Conservation (phyloP, 2,329 filamentous ascomycete species). For the Penicillium sumatraense region DNA sequence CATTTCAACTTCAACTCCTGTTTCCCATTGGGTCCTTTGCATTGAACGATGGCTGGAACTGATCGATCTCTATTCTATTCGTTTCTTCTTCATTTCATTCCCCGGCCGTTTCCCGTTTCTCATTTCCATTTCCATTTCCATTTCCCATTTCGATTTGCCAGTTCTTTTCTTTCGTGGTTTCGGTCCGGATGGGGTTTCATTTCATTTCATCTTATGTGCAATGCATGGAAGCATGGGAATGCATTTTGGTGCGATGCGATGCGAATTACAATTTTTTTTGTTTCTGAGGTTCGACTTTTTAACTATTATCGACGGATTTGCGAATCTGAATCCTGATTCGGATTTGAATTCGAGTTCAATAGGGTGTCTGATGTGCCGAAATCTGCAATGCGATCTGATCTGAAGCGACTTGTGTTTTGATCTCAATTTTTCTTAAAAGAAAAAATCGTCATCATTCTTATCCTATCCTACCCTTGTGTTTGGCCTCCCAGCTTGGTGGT, state of each 20-base stretch:
- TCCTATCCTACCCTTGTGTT: neutral
- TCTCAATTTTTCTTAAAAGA: too few relatives aligned
- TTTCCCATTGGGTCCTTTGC: constrained; percentile 19
- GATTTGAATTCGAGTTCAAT: neutral
- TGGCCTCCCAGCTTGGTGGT: neutral
- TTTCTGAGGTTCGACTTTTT: neutral
- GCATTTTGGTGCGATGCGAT: constrained; percentile 1
- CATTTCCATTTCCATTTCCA: neutral
- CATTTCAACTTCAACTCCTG: constrained; percentile 15
- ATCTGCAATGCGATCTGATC: neutral
- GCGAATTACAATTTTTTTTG: neutral
- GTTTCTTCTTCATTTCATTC: neutral
- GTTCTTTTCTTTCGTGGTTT: neutral
- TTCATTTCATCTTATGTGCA: neutral
- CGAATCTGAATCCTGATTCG: too few relatives aligned
- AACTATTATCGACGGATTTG: too few relatives aligned
- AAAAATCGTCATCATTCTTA: neutral
- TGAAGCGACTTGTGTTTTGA: neutral
- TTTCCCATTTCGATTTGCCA: neutral
- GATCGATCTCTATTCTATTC: constrained; percentile 8
- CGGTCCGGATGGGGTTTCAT: constrained; percentile 3
- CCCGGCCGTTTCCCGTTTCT: neutral
- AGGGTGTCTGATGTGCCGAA: neutral
- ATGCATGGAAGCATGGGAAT: constrained; percentile 5
- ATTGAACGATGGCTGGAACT: constrained; percentile 14